Percentiles rank a stretch among this genome's conserved stretches.
phyloP scores from a whole-genome alignment of 345 rosid species.

The Kernera saxatilis region DNA sequence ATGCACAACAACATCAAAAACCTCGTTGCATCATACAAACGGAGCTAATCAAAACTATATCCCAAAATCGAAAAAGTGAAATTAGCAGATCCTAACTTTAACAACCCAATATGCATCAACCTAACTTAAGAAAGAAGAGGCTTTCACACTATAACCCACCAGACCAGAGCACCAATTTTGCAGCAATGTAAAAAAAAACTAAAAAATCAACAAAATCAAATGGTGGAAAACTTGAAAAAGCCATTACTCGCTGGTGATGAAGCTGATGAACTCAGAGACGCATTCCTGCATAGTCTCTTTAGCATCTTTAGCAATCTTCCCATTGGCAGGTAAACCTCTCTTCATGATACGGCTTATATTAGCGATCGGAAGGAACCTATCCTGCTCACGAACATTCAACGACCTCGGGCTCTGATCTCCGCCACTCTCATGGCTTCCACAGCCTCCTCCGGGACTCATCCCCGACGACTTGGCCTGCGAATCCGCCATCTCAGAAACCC shows the following conservation, averaged over 20 bases:
- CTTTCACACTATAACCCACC: neutral
- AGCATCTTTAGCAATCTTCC: constrained; percentile 65
- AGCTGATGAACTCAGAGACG: constrained; percentile 72
- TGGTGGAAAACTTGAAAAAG: too few relatives aligned
- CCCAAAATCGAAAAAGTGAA: neutral
- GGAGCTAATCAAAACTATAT: neutral
- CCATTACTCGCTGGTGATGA: constrained; percentile 59
- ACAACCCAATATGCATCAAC: neutral
- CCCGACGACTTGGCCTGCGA: constrained; percentile 24
- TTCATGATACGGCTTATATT: constrained; percentile 77
- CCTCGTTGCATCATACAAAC: constrained; percentile 11
- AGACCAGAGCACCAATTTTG: neutral
- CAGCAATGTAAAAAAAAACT: neutral
- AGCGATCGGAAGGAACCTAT: constrained; percentile 61
- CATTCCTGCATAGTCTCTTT: constrained; percentile 76
- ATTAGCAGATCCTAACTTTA: neutral
- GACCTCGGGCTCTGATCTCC: constrained; percentile 87
- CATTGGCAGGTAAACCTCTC: constrained; percentile 58
- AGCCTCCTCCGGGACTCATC: constrained; percentile 54
- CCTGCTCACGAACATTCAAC: constrained; percentile 50
- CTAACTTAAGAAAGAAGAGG: neutral
- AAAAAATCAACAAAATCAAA: neutral
- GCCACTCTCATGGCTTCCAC: constrained; percentile 75
- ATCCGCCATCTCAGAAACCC: constrained; percentile 44
- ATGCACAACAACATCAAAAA: neutral